Conservation (phyloP, 805 yeast species). For the Candida endomychidarum region DNA sequence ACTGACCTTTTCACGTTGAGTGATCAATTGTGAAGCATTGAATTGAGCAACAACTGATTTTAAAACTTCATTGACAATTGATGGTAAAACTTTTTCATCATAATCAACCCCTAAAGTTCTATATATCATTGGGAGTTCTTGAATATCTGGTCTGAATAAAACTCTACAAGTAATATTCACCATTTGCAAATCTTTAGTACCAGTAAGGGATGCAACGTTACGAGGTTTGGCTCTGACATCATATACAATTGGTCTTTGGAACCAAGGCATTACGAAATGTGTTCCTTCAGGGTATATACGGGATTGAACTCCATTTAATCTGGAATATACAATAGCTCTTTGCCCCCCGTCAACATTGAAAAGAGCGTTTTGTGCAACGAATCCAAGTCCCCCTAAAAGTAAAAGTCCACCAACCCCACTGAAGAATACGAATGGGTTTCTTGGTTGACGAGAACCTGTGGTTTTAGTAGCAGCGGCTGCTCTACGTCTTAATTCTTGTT, state of each 20-base stretch:
- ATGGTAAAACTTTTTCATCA: slow-evolving; percentile 95
- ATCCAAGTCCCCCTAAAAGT: slow-evolving; percentile 39
- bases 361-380: slow-evolving; percentile 44
- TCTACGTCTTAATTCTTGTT: slow-evolving; percentile 43
- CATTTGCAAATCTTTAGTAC: slow-evolving; percentile 98
- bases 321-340: slow-evolving; percentile 90
- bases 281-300: slow-evolving; percentile 91
- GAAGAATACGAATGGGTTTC: slow-evolving; percentile 37
- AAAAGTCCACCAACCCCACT: slow-evolving; percentile 44
- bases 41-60: slow-evolving; percentile 97
- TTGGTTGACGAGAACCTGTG: slow-evolving; percentile 27
- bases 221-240: slow-evolving; percentile 98
- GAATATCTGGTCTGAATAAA: slow-evolving; percentile 80
- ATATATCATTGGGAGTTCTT: slow-evolving; percentile 77
- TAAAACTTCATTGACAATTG: slow-evolving; percentile 96
- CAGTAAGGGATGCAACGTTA: slow-evolving; percentile 92
- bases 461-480: slow-evolving; percentile 30
- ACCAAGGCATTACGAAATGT: slow-evolving; percentile 90
- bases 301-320: slow-evolving; percentile 81
- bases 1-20: slow-evolving; percentile 97
- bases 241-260: slow-evolving; percentile 87
- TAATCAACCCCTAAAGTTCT: slow-evolving; percentile 93
- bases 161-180: slow-evolving; percentile 99
- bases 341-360: slow-evolving; percentile 95
- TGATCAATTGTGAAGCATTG: slow-evolving; percentile 95